A percentile compares a stretch with the other conserved stretches of the same genome.
Conservation (phyloP, 83 land plant species). For the Thuja plicata region DNA sequence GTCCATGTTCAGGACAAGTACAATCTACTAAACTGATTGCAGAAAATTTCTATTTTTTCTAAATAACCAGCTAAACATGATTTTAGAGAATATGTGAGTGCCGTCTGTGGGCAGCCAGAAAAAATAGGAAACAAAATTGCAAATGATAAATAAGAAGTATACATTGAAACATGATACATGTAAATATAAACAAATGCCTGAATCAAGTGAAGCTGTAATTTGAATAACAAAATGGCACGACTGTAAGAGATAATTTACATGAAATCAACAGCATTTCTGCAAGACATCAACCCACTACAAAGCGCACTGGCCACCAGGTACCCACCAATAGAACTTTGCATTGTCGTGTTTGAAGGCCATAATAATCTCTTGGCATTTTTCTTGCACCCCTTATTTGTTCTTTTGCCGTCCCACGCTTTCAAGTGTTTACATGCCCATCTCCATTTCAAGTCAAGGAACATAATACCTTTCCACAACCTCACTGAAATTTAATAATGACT, state of each 20-base stretch:
- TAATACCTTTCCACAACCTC: neutral
- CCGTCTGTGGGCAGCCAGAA: neutral
- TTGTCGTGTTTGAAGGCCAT: constrained; percentile 2
- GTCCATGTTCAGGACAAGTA: neutral
- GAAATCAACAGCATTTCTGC: neutral
- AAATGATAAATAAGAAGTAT: neutral
- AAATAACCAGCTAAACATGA: neutral
- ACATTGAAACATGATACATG: neutral
- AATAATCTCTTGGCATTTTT: neutral
- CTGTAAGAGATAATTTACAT: neutral
- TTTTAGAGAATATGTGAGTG: neutral
- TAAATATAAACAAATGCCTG: neutral
- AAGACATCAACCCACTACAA: neutral
- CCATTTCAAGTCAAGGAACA: neutral
- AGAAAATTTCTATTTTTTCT: neutral
- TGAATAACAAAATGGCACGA: constrained; percentile 5
- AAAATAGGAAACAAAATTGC: neutral
- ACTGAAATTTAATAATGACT: neutral
- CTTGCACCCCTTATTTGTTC: neutral
- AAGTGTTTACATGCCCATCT: neutral
- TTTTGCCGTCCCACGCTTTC: neutral
- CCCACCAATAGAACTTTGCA: neutral
- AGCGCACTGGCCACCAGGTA: neutral
- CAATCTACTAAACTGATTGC: neutral
- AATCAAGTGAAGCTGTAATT: neutral